Base-by-base conservation (phyloP, 1,284 basidiomycete genomes). In the Boletus sp. region DNA sequence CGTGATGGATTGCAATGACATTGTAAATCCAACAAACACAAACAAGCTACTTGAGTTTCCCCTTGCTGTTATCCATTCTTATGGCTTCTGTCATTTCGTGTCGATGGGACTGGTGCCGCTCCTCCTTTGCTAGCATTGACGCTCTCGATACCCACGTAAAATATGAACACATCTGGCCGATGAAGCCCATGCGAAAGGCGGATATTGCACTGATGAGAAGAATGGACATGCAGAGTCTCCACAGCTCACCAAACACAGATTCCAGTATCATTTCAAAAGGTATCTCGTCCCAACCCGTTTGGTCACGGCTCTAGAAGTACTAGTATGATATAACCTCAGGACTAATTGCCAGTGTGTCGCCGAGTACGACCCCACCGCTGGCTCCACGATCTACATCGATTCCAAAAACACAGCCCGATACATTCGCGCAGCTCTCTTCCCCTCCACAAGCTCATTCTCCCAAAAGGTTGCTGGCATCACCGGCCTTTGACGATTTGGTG, bases 51-150 rank as follows among this genome's bases (percentile, higher is more conserved):
- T 26, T 23, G 16, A 19, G 3, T 33, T 6, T 4, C 6, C 19
- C 34, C 29, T 13, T 13, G 29, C n/a, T 4, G 13, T n/a, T 13
- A 8, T 19, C 14, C 34, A 14, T 10, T 9, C 17, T 14, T 14
- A 44, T 44, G 41, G 10, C 38, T 35, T 22, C 41, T 12, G 9
- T 57, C 39, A 7, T 55, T 27, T 47, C 55, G 3, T 72, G 78
- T 60, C 66, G 66, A 38, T 81, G 78, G 79, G 67, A 66, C 7
- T 77, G 73, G 72, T 81, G 80, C 43, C 63, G 71, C 2, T 58
- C 59, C 16, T 66, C 63, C 2, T 80, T 75, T 49, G 32, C 56
- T 7, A 67, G 56, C 17, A 58, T 65, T n/a, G 50, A 60, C 2
- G 69, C 69, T n/a, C 69, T 79, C 19, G 56, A 63, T 4, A 50